Evolutionary conservation across 2,329 filamentous ascomycete species (phyloP).

Genomic region (Aspergillus alliaceus): DNA sequence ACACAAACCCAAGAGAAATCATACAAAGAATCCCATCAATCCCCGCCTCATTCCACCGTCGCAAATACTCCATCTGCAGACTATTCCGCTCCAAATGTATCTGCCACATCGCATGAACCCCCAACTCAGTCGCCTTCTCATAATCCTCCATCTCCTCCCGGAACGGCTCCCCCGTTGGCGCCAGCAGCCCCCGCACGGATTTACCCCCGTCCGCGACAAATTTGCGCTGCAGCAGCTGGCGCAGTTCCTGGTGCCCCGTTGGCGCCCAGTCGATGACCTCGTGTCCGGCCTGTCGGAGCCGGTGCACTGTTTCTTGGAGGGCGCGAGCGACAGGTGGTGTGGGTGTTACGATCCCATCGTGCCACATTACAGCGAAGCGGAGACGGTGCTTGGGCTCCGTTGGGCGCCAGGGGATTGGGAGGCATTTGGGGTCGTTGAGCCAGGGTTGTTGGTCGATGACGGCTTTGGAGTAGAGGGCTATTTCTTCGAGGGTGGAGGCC

Average conservation of each 20-base stretch:
- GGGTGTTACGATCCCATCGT: conserved; percentile 62
- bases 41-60: conserved; percentile 11
- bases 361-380: conserved; percentile 59
- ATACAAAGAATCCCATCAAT: conserved; percentile 23
- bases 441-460: conserved; percentile 55
- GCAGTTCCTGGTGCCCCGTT: conserved; percentile 12
- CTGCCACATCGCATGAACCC: conserved; percentile 50
- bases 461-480: conserved; percentile 55
- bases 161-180: conserved; percentile 32
- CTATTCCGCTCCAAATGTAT: conserved; percentile 49
- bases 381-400: conserved; percentile 34
- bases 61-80: conserved; percentile 32
- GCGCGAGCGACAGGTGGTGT: conserved; percentile 64
- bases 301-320: conserved; percentile 51
- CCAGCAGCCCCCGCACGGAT: conserved; percentile 30
- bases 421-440: conserved; percentile 57
- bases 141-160: conserved; percentile 52
- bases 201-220: conserved; percentile 56
- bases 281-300: conserved; percentile 56
- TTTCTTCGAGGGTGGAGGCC: conserved; percentile 55
- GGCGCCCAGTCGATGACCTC: conserved; percentile 38
- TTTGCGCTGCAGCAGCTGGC: conserved; percentile 7
- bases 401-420: conserved; percentile 58
- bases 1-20: not conserved
- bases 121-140: conserved; percentile 44